phyloP scores from a whole-genome alignment of 768 basidiomycete species.

The Coprinopsis marcescibilis region DNA sequence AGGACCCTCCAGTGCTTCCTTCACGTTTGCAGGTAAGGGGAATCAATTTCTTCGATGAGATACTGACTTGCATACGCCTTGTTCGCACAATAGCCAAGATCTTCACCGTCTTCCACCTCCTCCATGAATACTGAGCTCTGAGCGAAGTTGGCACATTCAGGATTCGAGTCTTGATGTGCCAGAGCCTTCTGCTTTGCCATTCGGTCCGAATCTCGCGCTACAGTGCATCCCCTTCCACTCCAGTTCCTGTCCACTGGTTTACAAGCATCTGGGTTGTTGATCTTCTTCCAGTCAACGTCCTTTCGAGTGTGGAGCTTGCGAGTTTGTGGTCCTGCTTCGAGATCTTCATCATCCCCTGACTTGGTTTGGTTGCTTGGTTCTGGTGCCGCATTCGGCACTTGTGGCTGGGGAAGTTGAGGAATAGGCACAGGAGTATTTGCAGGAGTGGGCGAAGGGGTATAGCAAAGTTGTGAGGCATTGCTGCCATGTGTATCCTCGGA shows the following conservation, averaged over 20 bases:
- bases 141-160: no score
- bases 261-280: background rate
- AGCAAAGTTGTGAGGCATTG: background rate
- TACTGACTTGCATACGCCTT: no score
- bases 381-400: background rate
- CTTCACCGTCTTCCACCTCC: no score
- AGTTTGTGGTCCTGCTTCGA: no score
- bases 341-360: background rate
- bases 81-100: no score
- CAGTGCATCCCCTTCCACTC: background rate
- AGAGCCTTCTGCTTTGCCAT: no score
- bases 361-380: no score
- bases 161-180: no score
- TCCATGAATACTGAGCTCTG: no score
- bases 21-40: background rate
- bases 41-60: no score
- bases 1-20: background rate
- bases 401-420: background rate
- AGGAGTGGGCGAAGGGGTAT: background rate
- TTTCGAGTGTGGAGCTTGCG: no score
- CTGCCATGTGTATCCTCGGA: background rate
- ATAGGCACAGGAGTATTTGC: background rate
- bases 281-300: background rate
- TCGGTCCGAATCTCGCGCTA: constrained; percentile 20
- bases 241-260: background rate